A percentile compares a stretch with the other conserved stretches of the same genome.
Conservation (phyloP, 768 basidiomycete species). For the Rhodotorula toruloides region DNA sequence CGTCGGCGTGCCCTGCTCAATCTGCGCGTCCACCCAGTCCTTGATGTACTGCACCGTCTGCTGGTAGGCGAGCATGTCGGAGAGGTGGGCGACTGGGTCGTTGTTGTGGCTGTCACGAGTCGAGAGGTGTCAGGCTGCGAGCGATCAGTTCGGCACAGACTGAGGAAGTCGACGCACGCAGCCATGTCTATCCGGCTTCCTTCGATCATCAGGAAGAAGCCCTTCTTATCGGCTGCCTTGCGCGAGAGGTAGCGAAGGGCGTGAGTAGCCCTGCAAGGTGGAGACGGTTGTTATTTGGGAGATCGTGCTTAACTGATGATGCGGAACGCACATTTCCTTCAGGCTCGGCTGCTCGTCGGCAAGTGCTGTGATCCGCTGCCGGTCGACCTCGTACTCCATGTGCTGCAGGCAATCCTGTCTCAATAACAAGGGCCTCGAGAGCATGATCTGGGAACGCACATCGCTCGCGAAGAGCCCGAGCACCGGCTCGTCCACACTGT, state of each 20-base stretch:
- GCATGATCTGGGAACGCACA: constrained; percentile 24
- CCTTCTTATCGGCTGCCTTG: constrained; percentile 21
- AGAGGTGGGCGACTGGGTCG: constrained; percentile 33
- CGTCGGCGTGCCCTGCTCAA: constrained; percentile 34
- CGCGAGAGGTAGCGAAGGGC: constrained; percentile 38
- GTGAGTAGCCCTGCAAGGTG: constrained; percentile 31
- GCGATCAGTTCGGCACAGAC: too few relatives aligned
- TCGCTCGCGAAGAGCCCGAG: constrained; percentile 40
- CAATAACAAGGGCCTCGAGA: too few relatives aligned
- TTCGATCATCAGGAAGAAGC: constrained; percentile 44
- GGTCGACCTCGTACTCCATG: constrained; percentile 43
- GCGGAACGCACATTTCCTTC: constrained; percentile 38
- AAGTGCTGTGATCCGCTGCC: constrained; percentile 17
- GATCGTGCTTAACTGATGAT: too few relatives aligned
- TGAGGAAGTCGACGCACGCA: neutral
- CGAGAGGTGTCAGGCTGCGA: too few relatives aligned
- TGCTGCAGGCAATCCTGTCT: constrained; percentile 34
- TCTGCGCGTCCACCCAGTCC: constrained; percentile 32
- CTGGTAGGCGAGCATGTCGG: constrained; percentile 43
- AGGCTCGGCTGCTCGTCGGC: constrained; percentile 38
- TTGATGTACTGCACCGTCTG: constrained; percentile 38
- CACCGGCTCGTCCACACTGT: constrained; percentile 19
- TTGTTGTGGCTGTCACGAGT: constrained; percentile 15
- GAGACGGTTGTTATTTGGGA: too few relatives aligned
- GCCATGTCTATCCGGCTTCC: constrained; percentile 42